phyloP scores from a whole-genome alignment of 177 flowering plant species.

The Tripterygium wilfordii region DNA sequence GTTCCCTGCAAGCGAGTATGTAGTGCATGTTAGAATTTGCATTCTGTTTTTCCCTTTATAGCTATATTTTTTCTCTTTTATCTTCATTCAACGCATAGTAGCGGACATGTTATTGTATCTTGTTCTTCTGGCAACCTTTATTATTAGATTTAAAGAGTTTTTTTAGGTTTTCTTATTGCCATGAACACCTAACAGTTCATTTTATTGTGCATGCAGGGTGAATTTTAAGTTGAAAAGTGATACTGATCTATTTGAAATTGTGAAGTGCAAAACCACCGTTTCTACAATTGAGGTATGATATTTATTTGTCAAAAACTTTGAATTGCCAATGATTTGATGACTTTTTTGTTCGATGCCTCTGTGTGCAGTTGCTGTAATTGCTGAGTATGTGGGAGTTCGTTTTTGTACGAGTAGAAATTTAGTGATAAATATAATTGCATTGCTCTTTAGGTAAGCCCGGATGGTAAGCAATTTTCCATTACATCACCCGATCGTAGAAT shows the following conservation, averaged over 20 bases:
- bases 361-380: no score
- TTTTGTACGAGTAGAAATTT: no score
- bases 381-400: no score
- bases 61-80: no score
- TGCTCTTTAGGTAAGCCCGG: constrained; percentile 72
- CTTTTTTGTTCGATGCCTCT: no score
- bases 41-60: neutral
- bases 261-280: constrained; percentile 77
- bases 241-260: constrained; percentile 78
- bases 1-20: constrained; percentile 78
- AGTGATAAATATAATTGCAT: constrained; percentile 1
- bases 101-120: no score
- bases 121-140: no score
- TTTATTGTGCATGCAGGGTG: constrained; percentile 53
- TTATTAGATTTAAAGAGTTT: neutral
- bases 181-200: neutral
- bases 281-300: constrained; percentile 80
- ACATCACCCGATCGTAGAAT: constrained; percentile 98
- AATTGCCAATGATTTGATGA: no score
- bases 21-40: neutral
- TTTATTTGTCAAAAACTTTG: no score
- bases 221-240: constrained; percentile 80
- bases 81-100: no score
- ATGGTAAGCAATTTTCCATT: constrained; percentile 84
- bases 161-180: neutral